These are phyloP conservation scores for Camellia oleifera DNA, from an alignment of 179 eudicot species.

Conservation along the genomic window DNA sequence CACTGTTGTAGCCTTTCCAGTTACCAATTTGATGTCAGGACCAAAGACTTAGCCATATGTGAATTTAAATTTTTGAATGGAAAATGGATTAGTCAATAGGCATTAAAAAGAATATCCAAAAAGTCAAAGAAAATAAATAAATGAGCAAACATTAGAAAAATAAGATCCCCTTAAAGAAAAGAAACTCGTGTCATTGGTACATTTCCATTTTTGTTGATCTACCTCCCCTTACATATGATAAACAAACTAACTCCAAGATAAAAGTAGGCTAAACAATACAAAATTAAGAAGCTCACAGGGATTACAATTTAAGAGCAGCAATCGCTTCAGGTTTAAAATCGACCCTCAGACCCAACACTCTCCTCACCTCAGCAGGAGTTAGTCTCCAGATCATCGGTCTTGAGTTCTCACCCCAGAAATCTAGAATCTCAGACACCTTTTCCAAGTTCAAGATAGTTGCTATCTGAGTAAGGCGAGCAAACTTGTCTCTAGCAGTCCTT, in stretches of 20 bases:
- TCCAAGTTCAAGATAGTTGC: constrained; percentile 93
- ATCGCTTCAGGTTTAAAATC: constrained; percentile 94
- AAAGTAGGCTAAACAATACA: not conserved
- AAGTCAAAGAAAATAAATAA: not conserved
- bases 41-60: not conserved
- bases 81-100: no score
- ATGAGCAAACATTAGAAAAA: not conserved
- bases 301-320: constrained; percentile 74
- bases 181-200: not conserved
- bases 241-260: not conserved
- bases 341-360: constrained; percentile 83
- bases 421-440: constrained; percentile 92
- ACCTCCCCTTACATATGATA: constrained; percentile 5
- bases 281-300: not conserved
- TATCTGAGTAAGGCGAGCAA: constrained; percentile 89
- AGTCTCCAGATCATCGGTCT: constrained; percentile 99
- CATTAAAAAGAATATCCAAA: not conserved
- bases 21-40: constrained; percentile 10
- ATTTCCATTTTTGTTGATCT: not conserved
- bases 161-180: not conserved
- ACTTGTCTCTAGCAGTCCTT: constrained; percentile 92
- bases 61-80: not conserved
- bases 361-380: constrained; percentile 92
- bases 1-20: constrained; percentile 4
- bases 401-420: constrained; percentile 97